Percentiles rank a stretch among this genome's conserved stretches.
phyloP scores from a whole-genome alignment of 129 eudicot species.

The Saposhnikovia divaricata region DNA sequence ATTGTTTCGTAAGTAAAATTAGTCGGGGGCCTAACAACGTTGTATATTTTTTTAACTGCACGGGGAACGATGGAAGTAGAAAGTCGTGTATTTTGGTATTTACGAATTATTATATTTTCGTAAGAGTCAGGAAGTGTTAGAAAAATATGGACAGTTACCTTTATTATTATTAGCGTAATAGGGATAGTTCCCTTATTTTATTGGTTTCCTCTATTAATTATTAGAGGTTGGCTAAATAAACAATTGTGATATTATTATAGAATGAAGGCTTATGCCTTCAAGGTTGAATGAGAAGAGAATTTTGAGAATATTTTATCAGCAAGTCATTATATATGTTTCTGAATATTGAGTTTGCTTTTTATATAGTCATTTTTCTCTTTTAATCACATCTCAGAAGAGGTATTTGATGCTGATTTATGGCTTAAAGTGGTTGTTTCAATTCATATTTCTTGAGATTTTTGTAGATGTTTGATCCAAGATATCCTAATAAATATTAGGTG shows the following conservation, averaged over 20 bases:
- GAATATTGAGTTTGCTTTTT: not conserved
- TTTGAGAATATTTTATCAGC: too few relatives aligned
- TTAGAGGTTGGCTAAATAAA: too few relatives aligned
- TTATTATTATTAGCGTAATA: too few relatives aligned
- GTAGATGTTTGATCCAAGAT: not conserved
- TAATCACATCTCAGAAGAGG: not conserved
- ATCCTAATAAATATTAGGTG: conserved; percentile 38
- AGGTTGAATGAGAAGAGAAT: too few relatives aligned
- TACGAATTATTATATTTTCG: not conserved
- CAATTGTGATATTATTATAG: too few relatives aligned
- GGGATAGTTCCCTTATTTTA: too few relatives aligned
- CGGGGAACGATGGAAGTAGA: not conserved
- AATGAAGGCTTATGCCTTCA: too few relatives aligned
- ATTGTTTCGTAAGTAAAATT: too few relatives aligned
- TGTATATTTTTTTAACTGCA: not conserved
- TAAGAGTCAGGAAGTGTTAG: not conserved
- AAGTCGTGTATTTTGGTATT: not conserved
- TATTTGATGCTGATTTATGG: not conserved
- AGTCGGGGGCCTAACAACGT: too few relatives aligned
- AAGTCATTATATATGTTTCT: not conserved
- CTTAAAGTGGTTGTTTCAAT: not conserved
- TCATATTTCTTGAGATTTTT: not conserved
- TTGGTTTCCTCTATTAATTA: too few relatives aligned
- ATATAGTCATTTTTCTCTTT: not conserved
- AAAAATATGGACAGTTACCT: too few relatives aligned